These are phyloP conservation scores for Physaria fendleri DNA, from an alignment of 345 rosid species.

Conservation along the genomic window DNA sequence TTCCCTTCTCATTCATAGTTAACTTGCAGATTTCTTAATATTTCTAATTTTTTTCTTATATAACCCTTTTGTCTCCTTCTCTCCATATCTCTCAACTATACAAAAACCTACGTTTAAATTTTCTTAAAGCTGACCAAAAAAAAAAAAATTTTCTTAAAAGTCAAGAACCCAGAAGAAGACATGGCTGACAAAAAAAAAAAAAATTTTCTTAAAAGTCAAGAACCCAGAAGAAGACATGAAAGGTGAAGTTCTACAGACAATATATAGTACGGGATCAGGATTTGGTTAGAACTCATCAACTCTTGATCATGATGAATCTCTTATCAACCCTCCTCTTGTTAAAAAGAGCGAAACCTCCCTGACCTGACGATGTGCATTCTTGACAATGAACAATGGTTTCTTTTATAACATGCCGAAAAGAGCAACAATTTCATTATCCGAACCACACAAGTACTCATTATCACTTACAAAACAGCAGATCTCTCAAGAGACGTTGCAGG, in stretches of 20 bases:
- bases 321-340: constrained; percentile 34
- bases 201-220: too few species aligned
- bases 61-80: constrained; percentile 21
- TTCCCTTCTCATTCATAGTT: constrained; percentile 13
- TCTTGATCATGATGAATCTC: constrained; percentile 25
- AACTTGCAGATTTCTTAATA: constrained; percentile 18
- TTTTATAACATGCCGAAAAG: constrained; percentile 66
- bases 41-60: constrained; percentile 10
- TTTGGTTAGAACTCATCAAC: constrained; percentile 38
- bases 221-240: too few species aligned
- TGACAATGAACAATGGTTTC: constrained; percentile 67
- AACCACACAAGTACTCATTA: constrained; percentile 82
- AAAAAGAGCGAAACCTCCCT: constrained; percentile 95
- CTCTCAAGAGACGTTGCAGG: constrained; percentile 82
- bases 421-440: constrained; percentile 86
- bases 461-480: constrained; percentile 78
- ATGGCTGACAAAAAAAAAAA: too few species aligned
- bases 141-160: too few species aligned
- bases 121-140: too few species aligned
- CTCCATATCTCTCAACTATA: constrained; percentile 18
- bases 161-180: constrained; percentile 22
- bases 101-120: constrained; percentile 27
- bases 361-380: constrained; percentile 95
- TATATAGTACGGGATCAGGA: constrained; percentile 34
- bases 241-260: constrained; percentile 36